Base-by-base conservation (phyloP, 192 early-diverging fungal genomes). In the Coemansia sp. region DNA sequence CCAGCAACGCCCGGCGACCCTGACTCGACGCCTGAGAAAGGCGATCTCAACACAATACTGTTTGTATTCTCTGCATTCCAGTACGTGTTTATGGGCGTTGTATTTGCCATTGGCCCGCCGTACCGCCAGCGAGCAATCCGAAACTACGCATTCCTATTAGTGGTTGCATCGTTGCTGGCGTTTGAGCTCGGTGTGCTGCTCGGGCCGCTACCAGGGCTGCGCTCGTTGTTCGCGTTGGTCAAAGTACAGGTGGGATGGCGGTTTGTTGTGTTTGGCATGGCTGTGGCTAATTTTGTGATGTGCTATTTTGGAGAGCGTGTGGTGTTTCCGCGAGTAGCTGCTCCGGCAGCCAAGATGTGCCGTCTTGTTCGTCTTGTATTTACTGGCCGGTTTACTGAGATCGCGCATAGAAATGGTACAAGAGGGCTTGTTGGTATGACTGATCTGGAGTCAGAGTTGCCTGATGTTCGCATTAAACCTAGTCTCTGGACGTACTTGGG, bases 31-130 rank as follows among this genome's bases (percentile, higher is more conserved):
- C 84, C 86, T 41, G 83, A 92, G 59, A 77, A 88, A 3, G 88
- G 88, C 11, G 88, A 83, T 56, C 68, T 89, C 58, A 94, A 94
- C 70, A 92, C 94, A 10, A 85, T 85, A 0, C 80, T 99, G 59
- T 99, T 93, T 71, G 63, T 96, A 61, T 53, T 96, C 7, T 91
- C 91, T 9, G 87, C 89, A 41, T 98, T 89, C 79, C 96, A 98
- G 80, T 99, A 99, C 71, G 61, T 98, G 39, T 76, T 92, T 43
- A 87, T 88, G 6, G 96, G 94, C 3, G 85, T 92, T n/a, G 90
- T 95, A 1, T 94, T 97, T 71, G 92, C 88, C 67, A 93, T 93
- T 57, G 98, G 98, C 0, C 91, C 92, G 27, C 98, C 96, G 0
- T 99, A 96, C 71, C 89, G 95, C 35, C 86, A 93, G 70, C 75